Evolutionary conservation across 1,284 basidiomycete genomes (phyloP).

Genomic region (Naganishia sp.): DNA sequence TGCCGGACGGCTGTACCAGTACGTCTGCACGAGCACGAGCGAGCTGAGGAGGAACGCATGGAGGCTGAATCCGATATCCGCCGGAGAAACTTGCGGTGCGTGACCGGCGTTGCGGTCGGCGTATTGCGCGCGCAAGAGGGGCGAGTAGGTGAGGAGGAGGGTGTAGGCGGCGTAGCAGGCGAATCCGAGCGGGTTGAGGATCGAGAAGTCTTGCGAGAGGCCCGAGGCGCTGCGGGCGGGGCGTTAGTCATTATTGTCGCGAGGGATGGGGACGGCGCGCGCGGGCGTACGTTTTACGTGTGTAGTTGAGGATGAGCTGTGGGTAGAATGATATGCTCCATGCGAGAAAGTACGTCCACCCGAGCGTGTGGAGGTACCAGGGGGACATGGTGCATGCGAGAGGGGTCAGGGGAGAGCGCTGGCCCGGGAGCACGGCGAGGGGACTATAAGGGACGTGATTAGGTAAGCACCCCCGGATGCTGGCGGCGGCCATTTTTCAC

Average conservation of each 20-base stretch:
- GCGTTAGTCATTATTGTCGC: background rate
- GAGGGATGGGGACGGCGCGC: background rate
- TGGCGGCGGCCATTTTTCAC: no score
- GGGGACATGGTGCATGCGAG: background rate
- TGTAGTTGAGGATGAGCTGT: constrained; percentile 54
- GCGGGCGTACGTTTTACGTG: constrained; percentile 48
- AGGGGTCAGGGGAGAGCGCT: no score
- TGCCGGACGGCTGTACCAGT: constrained; percentile 7
- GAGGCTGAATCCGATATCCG: constrained; percentile 55
- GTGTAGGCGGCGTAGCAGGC: constrained; percentile 52
- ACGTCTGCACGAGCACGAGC: constrained; percentile 41
- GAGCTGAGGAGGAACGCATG: constrained; percentile 48
- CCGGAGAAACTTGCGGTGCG: constrained; percentile 49
- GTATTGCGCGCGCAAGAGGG: constrained; percentile 51
- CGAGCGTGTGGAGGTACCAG: constrained; percentile 36
- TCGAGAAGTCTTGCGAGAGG: constrained; percentile 55
- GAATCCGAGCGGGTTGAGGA: constrained; percentile 56
- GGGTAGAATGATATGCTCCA: constrained; percentile 56
- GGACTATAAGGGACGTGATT: no score
- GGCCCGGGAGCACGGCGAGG: no score
- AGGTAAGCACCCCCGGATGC: no score
- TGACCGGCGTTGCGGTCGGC: constrained; percentile 49
- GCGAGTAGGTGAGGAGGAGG: constrained; percentile 48
- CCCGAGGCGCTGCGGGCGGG: constrained; percentile 46
- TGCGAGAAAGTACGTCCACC: constrained; percentile 50